phyloP scores from a whole-genome alignment of 192 early-diverging fungal genomes.

The Mortierella hygrophila region DNA sequence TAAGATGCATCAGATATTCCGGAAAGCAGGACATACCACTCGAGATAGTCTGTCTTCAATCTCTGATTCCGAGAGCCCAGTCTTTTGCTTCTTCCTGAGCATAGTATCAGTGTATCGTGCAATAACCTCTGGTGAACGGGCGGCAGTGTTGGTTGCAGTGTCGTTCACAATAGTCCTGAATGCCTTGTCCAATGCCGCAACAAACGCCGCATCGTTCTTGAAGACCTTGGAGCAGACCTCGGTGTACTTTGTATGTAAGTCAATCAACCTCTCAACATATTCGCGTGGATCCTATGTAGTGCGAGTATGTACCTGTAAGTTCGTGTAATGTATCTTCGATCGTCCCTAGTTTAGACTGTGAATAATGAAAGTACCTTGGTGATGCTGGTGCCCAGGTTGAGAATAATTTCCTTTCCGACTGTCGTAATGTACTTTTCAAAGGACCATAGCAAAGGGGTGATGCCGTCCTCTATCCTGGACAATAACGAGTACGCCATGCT shows the following conservation, averaged over 20 bases:
- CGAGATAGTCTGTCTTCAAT: conserved; percentile 74
- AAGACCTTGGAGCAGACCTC: conserved; percentile 72
- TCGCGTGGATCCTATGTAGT: conserved; percentile 75
- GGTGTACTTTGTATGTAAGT: conserved; percentile 74
- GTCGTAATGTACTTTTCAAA: conserved; percentile 76
- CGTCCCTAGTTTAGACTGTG: not conserved
- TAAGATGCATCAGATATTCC: too few species aligned
- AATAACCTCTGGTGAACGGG: conserved; percentile 79
- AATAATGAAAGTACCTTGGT: conserved; percentile 60
- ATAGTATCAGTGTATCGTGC: conserved; percentile 85
- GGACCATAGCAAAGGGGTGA: conserved; percentile 67
- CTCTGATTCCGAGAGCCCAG: conserved; percentile 69
- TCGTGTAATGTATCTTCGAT: not conserved
- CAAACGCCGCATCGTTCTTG: conserved; percentile 74
- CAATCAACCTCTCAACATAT: conserved; percentile 76
- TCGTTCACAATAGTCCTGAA: conserved; percentile 82
- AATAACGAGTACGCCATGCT: conserved; percentile 75
- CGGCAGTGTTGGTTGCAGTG: conserved; percentile 59
- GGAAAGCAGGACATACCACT: conserved; percentile 59
- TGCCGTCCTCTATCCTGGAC: conserved; percentile 72
- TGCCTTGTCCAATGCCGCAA: conserved; percentile 86
- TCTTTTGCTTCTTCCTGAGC: conserved; percentile 72
- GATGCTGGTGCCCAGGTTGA: conserved; percentile 54
- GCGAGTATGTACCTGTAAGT: not conserved
- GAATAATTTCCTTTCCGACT: conserved; percentile 68